These are phyloP conservation scores for Psilocybe azurescens DNA, from an alignment of 768 basidiomycete genomes.

Conservation along the genomic window DNA sequence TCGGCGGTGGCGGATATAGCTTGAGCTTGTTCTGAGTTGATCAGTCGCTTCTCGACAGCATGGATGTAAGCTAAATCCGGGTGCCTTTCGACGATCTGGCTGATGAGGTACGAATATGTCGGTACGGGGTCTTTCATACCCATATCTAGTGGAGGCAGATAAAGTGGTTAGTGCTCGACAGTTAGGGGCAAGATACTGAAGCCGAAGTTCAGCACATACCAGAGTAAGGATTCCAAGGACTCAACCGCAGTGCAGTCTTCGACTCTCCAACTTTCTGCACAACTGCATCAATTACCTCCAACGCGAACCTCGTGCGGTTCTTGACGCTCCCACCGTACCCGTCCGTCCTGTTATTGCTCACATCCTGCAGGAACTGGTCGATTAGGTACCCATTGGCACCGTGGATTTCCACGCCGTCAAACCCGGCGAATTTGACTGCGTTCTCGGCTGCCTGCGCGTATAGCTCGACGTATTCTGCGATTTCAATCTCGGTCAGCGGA, in stretches of 20 bases:
- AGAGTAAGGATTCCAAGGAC: constrained; percentile 55
- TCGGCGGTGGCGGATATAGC: constrained; percentile 14
- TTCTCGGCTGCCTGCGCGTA: constrained; percentile 62
- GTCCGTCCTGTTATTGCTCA: constrained; percentile 64
- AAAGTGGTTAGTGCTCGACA: not conserved
- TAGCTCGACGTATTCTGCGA: constrained; percentile 50
- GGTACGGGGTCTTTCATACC: constrained; percentile 58
- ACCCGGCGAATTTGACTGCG: constrained; percentile 61
- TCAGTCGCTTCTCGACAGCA: constrained; percentile 44
- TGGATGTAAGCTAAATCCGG: constrained; percentile 61
- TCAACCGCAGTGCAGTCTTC: constrained; percentile 58
- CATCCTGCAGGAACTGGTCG: constrained; percentile 67
- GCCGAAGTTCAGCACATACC: constrained; percentile 25
- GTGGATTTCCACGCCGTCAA: constrained; percentile 66
- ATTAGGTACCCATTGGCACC: constrained; percentile 52
- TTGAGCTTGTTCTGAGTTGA: not conserved
- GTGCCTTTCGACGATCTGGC: constrained; percentile 39
- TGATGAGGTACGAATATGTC: constrained; percentile 56
- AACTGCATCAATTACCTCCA: constrained; percentile 60
- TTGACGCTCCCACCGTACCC: constrained; percentile 72
- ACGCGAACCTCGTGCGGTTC: constrained; percentile 58
- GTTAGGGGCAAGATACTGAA: constrained; percentile 3
- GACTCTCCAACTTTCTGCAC: constrained; percentile 56
- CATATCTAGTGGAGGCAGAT: constrained; percentile 44
- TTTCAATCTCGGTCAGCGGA: constrained; percentile 50